Evolutionary conservation across 345 rosid species (phyloP), one percentile per base, ranked within the genome.

Genomic region (Lepidium didymum): DNA sequence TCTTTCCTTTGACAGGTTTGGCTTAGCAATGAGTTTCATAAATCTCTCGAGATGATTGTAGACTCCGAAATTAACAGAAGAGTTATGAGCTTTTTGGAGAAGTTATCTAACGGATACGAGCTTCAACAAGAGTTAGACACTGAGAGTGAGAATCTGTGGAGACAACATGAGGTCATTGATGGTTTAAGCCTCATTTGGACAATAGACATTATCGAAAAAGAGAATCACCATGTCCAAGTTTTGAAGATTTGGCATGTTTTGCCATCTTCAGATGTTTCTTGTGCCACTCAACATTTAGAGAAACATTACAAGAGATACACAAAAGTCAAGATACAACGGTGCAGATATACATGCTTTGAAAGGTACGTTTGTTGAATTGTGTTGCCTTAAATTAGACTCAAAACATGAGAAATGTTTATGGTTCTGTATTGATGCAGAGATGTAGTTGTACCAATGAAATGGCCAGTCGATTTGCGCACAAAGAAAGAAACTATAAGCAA

Each of bases 71-170:
- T 61, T 6, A 31, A 58, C 45, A 74, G 16, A 33, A 69, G 69
- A 8, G 15, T 68, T 12, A 10, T 71, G 58, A 68, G 46, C 11
- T 14, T 69, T 10, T 0, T 79, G 59, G 62, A 33, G 56, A 72
- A 75, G 69, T 51, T 79, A 59, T 66, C 83, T 8, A 38, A 45
- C 29, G 83, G 85, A 7, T 3, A 21, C 1, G 69, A 78, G 70
- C 75, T 78, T 53, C 69, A 82, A 51, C 86, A 83, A 63, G 70
- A 81, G 37, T 80, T 65, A 6, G 82, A 81, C 75, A 82, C 59
- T 38, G 86, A 75, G 16, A 34, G 42, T 63, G 35, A 49, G 36
- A 23, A 34, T 40, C 42, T 36, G 16, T 64, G 47, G 34, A 63
- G 57, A 55, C 64, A 37, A 56, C 27, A 44, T 0, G 62, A 64